Base-by-base conservation (phyloP, 306 rosid species). In the Lathyrus aphaca region DNA sequence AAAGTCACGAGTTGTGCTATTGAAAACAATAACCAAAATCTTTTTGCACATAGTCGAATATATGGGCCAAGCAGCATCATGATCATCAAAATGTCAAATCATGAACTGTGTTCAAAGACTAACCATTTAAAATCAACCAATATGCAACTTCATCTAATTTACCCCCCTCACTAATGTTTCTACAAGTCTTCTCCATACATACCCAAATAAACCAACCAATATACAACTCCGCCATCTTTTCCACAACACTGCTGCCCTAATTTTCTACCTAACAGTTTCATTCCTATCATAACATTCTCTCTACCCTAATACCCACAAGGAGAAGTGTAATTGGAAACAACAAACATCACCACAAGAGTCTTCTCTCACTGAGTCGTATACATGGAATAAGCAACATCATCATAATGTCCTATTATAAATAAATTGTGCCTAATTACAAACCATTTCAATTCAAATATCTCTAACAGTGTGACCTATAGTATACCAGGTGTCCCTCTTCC, bases 191-290 rank as follows among this genome's bases (percentile, higher is more conserved):
- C 15, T 37, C 66, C 54, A 8, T 39, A 11, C 55, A 15, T 29
- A 30, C 58, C 71, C 29, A 66, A 66, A 62, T 16, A 17, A 61
- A 45, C 57, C 57, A 45, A 27, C 56, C 6, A 27, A 8, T 1
- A 6, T n/a, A 10, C 15, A 15, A 3, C 43, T 66, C 12, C 66
- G 6, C 12, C 43, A 3, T 15, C 39, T 45, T n/a, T 29, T 66
- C 10, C 17, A 65, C 13, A 3, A 18, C 21, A 8, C 0, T 23
- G 16, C 39, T n/a, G 13, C 71, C 57, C 42, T 27, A 16, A 63
- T n/a, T 40, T 66, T 29, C 44, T 5, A 25, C 17, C 44, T 1
- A 65, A n/a, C 8, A 5, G 5, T 64, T 9, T 3, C 9, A 14
- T 6, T 42, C 37, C 7, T 23, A 35, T 7, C 39, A 35, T 35